A percentile compares a stretch with the other conserved stretches of the same genome.
Evolutionary conservation across 2,329 filamentous ascomycete genomes (phyloP).

Genomic region (Aspergillus spinulosporus): DNA sequence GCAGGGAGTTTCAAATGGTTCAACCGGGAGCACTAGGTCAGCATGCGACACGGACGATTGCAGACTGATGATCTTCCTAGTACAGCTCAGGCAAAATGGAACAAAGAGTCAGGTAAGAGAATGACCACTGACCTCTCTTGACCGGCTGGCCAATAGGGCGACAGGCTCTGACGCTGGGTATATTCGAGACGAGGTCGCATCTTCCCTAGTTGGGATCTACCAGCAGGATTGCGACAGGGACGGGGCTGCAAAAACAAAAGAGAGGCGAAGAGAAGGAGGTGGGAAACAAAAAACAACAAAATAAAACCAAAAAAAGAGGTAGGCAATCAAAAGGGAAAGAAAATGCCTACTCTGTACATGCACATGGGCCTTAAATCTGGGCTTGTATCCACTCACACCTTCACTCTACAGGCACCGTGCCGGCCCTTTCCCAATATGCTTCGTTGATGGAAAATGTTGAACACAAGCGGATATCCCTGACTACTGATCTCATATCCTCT

Average conservation of each 20-base stretch:
- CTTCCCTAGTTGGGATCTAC: slow-evolving; percentile 9
- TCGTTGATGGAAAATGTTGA: slow-evolving; percentile 20
- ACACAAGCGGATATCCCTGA: slow-evolving; percentile 23
- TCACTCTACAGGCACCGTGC: not conserved
- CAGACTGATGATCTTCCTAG: slow-evolving; percentile 32
- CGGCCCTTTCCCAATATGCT: slow-evolving; percentile 23
- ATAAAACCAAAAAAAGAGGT: slow-evolving; percentile 10
- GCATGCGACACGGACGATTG: slow-evolving; percentile 31
- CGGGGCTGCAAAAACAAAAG: slow-evolving; percentile 12
- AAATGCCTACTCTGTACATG: slow-evolving; percentile 22
- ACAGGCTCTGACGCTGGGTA: slow-evolving; percentile 6
- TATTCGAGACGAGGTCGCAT: slow-evolving; percentile 17
- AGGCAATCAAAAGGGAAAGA: slow-evolving; percentile 27
- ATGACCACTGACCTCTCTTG: slow-evolving; percentile 10
- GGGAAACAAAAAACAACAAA: too few relatives aligned
- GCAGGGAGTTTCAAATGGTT: slow-evolving; percentile 19
- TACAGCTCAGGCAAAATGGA: slow-evolving; percentile 21
- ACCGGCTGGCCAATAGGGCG: slow-evolving; percentile 10
- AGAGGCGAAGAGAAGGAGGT: slow-evolving; percentile 8
- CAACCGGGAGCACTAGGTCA: slow-evolving; percentile 13
- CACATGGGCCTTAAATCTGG: slow-evolving; percentile 37
- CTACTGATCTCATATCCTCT: slow-evolving; percentile 19
- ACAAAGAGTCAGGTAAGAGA: slow-evolving; percentile 26
- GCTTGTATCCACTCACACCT: slow-evolving; percentile 27
- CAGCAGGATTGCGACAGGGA: not conserved